A percentile compares a stretch with the other conserved stretches of the same genome.
Conservation (phyloP, 306 rosid genomes). For the Morella rubra region DNA sequence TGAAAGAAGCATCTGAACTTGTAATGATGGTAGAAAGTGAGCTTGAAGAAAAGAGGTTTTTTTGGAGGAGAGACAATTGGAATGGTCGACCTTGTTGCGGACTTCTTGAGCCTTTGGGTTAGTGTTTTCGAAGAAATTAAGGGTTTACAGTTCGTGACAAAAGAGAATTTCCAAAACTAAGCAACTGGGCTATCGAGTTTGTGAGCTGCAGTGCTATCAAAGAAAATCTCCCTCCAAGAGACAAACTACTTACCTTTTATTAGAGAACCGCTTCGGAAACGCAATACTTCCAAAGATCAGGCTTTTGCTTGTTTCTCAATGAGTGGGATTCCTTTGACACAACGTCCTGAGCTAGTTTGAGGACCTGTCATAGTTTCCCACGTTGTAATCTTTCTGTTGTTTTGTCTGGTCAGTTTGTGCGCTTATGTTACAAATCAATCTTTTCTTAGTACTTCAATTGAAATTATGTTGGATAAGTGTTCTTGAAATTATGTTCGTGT, state of each 20-base stretch:
- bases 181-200: conserved; percentile 28
- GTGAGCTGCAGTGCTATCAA: conserved; percentile 10
- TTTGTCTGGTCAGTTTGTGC: no score
- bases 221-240: not conserved
- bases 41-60: conserved; percentile 32
- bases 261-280: not conserved
- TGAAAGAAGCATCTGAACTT: conserved; percentile 25
- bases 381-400: no score
- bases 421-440: no score
- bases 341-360: no score
- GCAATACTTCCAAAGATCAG: no score
- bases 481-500: no score
- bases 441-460: no score
- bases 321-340: no score
- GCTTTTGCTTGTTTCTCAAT: no score
- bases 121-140: conserved; percentile 17
- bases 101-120: conserved; percentile 28
- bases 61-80: conserved; percentile 40
- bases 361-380: no score
- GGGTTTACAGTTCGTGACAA: conserved; percentile 25
- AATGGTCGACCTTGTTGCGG: conserved; percentile 32
- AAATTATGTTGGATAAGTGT: no score
- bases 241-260: conserved; percentile 18
- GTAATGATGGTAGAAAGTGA: conserved; percentile 29
- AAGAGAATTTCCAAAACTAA: conserved; percentile 25